Evolutionary conservation across 2,329 filamentous ascomycete species (phyloP), one percentile per base, ranked within the genome.

Genomic region (Diaporthe longicolla): DNA sequence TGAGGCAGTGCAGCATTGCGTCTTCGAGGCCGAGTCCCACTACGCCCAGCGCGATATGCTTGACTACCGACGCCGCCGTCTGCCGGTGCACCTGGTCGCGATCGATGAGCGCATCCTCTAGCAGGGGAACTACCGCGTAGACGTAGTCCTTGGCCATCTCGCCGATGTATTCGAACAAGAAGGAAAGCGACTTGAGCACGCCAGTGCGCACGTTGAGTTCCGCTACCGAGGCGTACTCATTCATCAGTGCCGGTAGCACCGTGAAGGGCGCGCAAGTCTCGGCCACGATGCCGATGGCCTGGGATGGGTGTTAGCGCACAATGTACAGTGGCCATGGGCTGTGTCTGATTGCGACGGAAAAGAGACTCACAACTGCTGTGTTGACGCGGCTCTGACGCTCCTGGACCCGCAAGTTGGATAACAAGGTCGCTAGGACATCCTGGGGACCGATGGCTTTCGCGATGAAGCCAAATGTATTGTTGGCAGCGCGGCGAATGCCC

Each of bases 71-170:
- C 35, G 97, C 97, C 1, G 97, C 97, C 1, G 97, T 99, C 83
- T 99, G 97, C 37, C 97, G 92, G 85, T 99, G 97, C 1, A 99
- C 97, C 85, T 99, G 97, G 83, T 99, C 97, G 76, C 97, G 93
- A 83, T 99, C 97, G 84, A 98, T 98, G 76, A 99, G 92, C 3
- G 97, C 97, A 81, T 99, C 97, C 82, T 99, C 97, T 2, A 99
- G 92, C 13, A 99, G 88, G 9, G 97, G 97, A 2, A 95, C 98
- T 45, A 99, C 95, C 24, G 97, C 97, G 81, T 99, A 99, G 81
- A 99, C 97, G 82, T 99, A 99, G 84, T 99, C 97, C 85, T 98
- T 99, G 77, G 95, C 95, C 97, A 99, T 98, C 84, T 99, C 97
- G 76, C 97, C 97, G 82, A 99, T 99, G 85, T 99, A 99, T 82